Conservation (phyloP, 768 basidiomycete genomes). For the Daedaleopsis nitida region DNA sequence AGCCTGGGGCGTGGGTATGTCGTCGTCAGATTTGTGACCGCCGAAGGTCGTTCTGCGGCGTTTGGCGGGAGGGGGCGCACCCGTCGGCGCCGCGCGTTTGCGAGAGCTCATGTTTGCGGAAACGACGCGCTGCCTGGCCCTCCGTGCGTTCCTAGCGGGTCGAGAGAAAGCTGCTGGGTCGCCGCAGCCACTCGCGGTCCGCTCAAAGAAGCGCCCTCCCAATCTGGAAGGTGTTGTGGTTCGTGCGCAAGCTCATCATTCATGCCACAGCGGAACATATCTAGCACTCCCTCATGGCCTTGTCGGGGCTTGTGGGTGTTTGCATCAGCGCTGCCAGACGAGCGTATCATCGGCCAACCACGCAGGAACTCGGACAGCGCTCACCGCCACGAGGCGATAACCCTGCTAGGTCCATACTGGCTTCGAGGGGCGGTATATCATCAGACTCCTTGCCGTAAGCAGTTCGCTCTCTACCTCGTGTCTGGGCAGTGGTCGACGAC, state of each 20-base stretch:
- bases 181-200: background rate
- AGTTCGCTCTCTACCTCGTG: no score
- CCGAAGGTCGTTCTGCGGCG: slow-evolving; percentile 23
- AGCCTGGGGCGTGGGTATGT: slow-evolving; percentile 37
- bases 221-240: background rate
- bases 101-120: slow-evolving; percentile 2
- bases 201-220: background rate
- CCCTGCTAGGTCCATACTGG: no score
- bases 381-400: background rate
- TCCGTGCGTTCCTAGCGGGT: background rate
- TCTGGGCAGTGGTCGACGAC: no score
- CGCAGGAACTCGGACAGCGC: background rate
- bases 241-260: background rate
- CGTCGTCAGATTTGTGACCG: slow-evolving; percentile 30
- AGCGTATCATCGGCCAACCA: background rate
- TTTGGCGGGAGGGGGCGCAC: slow-evolving; percentile 24
- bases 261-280: no score
- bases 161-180: background rate
- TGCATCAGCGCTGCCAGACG: background rate
- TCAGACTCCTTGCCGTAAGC: no score
- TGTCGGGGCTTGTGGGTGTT: background rate
- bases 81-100: background rate
- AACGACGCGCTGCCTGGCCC: no score
- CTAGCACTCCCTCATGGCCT: no score
- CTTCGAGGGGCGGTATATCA: no score